These are phyloP conservation scores for Aspergillus sp. DNA, from an alignment of 2,329 filamentous ascomycete species.

Conservation along the genomic window DNA sequence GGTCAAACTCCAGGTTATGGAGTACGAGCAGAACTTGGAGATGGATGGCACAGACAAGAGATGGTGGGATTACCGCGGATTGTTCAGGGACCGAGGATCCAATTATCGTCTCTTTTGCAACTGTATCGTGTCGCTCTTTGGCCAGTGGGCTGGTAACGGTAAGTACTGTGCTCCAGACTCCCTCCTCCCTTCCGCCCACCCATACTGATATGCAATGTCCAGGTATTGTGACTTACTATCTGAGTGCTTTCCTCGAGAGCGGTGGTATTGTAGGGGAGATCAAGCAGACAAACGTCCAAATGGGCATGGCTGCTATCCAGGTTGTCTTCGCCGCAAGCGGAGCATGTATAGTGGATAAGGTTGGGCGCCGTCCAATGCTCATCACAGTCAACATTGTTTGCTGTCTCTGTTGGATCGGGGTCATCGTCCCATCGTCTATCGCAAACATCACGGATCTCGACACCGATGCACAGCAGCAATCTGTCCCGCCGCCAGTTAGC, in stretches of 20 bases:
- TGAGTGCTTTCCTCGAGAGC: conserved; percentile 43
- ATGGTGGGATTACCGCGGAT: conserved; percentile 52
- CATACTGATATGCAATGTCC: conserved; percentile 2
- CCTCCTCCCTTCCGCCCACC: no score
- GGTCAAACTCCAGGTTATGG: conserved; percentile 22
- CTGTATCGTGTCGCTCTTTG: conserved; percentile 44
- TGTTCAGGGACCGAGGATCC: conserved; percentile 41
- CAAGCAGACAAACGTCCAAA: conserved; percentile 44
- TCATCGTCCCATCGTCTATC: conserved; percentile 39
- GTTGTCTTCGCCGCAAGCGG: conserved; percentile 47
- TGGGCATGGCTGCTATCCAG: conserved; percentile 47
- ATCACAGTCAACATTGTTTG: conserved; percentile 42
- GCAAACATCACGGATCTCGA: conserved; percentile 20
- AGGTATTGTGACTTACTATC: conserved; percentile 44
- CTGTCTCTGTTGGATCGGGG: conserved; percentile 11
- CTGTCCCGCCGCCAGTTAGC: conserved; percentile 27
- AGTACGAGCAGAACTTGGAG: conserved; percentile 24
- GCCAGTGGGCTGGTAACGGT: conserved; percentile 30
- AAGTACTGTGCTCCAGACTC: background rate
- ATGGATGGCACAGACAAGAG: conserved; percentile 41
- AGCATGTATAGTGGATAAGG: conserved; percentile 46
- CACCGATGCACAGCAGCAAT: conserved; percentile 16
- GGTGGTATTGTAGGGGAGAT: conserved; percentile 43
- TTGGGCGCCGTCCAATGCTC: conserved; percentile 51
- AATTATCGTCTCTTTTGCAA: conserved; percentile 43